phyloP scores from a whole-genome alignment of 2,329 filamentous ascomycete genomes.

The Verruconis gallopava region DNA sequence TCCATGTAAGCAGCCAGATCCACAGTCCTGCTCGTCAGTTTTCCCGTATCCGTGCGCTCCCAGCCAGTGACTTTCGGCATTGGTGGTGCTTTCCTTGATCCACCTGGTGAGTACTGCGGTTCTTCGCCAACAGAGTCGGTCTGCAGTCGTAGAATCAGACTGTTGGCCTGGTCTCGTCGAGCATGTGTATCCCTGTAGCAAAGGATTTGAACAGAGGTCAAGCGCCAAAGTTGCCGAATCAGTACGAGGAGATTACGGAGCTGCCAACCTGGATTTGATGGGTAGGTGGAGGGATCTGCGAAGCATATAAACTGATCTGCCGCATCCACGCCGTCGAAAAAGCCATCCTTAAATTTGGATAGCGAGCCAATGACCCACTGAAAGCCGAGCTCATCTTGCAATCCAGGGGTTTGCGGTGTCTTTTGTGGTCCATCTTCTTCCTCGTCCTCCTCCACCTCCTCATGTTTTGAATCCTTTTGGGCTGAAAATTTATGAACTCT shows the following conservation, averaged over 20 bases:
- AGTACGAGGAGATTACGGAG: conserved; percentile 79
- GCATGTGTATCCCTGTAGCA: conserved; percentile 80
- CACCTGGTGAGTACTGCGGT: conserved; percentile 11
- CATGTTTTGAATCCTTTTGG: conserved; percentile 12
- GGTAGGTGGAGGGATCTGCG: conserved; percentile 83
- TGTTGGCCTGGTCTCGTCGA: conserved; percentile 66
- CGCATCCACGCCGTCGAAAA: conserved; percentile 62
- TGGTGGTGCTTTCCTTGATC: conserved; percentile 24
- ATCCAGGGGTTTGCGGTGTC: conserved; percentile 37
- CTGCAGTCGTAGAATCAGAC: conserved; percentile 58
- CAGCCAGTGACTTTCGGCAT: conserved; percentile 92
- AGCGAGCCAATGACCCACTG: conserved; percentile 68
- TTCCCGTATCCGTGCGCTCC: conserved; percentile 72
- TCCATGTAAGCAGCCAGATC: conserved; percentile 92
- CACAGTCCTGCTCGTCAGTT: conserved; percentile 63
- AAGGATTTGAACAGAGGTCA: conserved; percentile 67
- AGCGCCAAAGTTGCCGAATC: conserved; percentile 66
- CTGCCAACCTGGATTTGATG: conserved; percentile 81
- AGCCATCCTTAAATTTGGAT: conserved; percentile 68
- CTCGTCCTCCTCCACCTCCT: conserved; percentile 17
- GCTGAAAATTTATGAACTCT: conserved; percentile 33
- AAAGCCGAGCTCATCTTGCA: conserved; percentile 45
- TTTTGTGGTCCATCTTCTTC: conserved; percentile 25
- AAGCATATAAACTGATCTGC: conserved; percentile 76
- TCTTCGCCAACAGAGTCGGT: conserved; percentile 23